A percentile compares a stretch with the other conserved stretches of the same genome.
Evolutionary conservation across 768 basidiomycete species (phyloP).

Genomic region (Goffeauzyma gilvescens): DNA sequence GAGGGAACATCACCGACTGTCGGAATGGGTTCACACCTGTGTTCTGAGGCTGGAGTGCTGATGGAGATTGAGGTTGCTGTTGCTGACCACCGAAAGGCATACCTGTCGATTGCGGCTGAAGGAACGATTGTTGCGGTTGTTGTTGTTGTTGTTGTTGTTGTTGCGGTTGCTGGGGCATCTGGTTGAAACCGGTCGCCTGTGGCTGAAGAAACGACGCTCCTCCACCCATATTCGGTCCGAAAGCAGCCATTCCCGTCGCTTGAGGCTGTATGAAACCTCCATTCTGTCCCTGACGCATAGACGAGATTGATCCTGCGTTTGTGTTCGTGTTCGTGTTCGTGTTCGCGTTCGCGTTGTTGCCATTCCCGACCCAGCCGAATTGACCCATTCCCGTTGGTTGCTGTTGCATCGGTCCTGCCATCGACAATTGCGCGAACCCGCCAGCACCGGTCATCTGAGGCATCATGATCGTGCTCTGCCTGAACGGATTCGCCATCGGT

Average conservation of each 20-base stretch:
- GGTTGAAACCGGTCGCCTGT: slow-evolving; percentile 42
- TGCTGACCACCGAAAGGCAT: slow-evolving; percentile 17
- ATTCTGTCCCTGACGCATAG: no score
- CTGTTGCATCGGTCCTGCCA: slow-evolving; percentile 32
- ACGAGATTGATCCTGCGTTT: no score
- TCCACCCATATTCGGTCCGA: no score
- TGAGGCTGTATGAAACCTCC: slow-evolving; percentile 34
- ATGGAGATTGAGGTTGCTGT: slow-evolving; percentile 18
- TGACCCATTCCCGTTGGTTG: not conserved
- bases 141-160: slow-evolving; percentile 32
- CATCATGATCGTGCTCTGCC: slow-evolving; percentile 40
- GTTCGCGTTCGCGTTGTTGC: no score
- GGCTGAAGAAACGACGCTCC: slow-evolving; percentile 29
- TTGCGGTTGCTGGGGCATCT: slow-evolving; percentile 21
- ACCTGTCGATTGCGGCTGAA: slow-evolving; percentile 43
- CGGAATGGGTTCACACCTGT: slow-evolving; percentile 68
- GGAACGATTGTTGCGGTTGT: slow-evolving; percentile 37
- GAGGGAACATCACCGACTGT: slow-evolving; percentile 52
- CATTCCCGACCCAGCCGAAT: no score
- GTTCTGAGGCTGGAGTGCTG: slow-evolving; percentile 31
- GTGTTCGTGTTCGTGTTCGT: no score
- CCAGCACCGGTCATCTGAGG: slow-evolving; percentile 32
- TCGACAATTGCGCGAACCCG: no score
- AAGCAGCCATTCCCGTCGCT: slow-evolving; percentile 12
- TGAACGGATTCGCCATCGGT: slow-evolving; percentile 57